Evolutionary conservation across 2,329 filamentous ascomycete species (phyloP).

Genomic region (Arthrinium phaeospermum): DNA sequence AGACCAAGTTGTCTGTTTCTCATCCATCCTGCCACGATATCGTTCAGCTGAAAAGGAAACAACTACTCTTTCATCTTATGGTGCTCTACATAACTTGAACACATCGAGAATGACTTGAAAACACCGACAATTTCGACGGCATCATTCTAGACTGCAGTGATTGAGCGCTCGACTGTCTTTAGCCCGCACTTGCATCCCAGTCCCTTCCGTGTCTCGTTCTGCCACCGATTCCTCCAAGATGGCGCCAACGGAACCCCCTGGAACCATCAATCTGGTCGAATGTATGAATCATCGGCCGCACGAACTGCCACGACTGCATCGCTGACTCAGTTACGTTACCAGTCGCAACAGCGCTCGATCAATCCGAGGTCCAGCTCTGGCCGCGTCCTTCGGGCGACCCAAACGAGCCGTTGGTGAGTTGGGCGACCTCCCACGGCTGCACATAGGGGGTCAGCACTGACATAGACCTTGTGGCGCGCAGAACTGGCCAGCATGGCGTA

Average conservation of each 20-base stretch:
- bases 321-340: background rate
- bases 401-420: constrained; percentile 39
- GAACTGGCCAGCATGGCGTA: constrained; percentile 41
- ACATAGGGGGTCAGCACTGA: background rate
- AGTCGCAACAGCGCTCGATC: constrained; percentile 18
- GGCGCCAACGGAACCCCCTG: constrained; percentile 26
- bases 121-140: background rate
- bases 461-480: constrained; percentile 16
- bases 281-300: constrained; percentile 3
- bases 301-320: background rate
- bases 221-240: background rate
- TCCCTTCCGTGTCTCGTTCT: too few species aligned
- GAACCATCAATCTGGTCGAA: constrained; percentile 22
- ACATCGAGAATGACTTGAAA: background rate
- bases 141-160: background rate
- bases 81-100: too few species aligned
- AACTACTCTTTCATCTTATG: background rate
- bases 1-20: background rate
- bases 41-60: too few species aligned
- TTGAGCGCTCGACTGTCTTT: background rate
- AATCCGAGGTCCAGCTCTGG: constrained; percentile 16
- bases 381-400: constrained; percentile 30
- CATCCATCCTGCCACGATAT: background rate
- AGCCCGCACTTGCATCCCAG: background rate
- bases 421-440: accelerated